A percentile compares a stretch with the other conserved stretches of the same genome.
phyloP scores from a whole-genome alignment of 495 filamentous ascomycete species.

The Pyrenopolyporus hunteri region DNA sequence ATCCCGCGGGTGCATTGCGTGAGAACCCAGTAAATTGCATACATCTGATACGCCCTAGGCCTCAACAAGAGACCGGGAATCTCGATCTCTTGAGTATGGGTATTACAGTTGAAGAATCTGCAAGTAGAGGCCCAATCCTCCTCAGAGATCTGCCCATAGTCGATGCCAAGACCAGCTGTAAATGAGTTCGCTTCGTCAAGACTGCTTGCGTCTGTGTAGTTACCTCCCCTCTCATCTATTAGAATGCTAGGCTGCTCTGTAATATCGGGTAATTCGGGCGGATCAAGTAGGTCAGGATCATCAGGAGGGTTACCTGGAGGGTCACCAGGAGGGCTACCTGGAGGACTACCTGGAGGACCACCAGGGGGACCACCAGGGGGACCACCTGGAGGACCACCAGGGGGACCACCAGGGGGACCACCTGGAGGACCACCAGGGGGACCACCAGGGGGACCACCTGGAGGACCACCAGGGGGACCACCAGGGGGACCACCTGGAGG shows the following conservation, averaged over 20 bases:
- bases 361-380: no score
- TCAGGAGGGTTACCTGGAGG: no score
- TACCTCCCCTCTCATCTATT: neutral
- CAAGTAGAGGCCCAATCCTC: neutral
- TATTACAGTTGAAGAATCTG: neutral
- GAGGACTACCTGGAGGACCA: no score
- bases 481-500: no score
- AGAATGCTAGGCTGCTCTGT: constrained; percentile 29
- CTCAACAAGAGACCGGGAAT: neutral
- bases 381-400: no score
- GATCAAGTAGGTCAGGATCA: no score
- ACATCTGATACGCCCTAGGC: neutral
- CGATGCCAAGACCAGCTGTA: neutral
- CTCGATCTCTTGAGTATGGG: neutral
- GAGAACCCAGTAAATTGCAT: constrained; percentile 10
- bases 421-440: no score
- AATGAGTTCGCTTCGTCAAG: neutral
- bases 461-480: no score
- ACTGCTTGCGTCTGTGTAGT: neutral
- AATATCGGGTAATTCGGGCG: no score
- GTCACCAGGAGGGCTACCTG: no score
- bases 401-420: no score
- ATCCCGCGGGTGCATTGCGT: neutral
- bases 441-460: no score
- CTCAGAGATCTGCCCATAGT: neutral